phyloP scores from a whole-genome alignment of 225 moss, liverwort and hornwort genomes.

The Marchantia polymorpha region DNA sequence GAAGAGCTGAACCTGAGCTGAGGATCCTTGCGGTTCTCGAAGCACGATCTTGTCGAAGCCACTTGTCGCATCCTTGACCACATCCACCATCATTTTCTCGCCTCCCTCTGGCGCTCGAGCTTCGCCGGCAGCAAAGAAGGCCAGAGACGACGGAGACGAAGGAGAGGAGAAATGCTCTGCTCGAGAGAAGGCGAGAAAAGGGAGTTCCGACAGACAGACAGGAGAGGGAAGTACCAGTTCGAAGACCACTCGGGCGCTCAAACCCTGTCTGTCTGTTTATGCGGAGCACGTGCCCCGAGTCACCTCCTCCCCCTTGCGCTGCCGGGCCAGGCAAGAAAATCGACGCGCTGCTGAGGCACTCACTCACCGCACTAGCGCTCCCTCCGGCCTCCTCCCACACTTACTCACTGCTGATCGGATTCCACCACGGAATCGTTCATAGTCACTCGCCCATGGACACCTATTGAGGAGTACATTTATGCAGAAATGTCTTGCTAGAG shows the following conservation, averaged over 20 bases:
- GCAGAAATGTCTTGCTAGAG: background rate
- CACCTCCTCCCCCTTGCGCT: slow-evolving; percentile 2
- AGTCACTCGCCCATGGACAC: background rate
- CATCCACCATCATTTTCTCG: slow-evolving; percentile 27
- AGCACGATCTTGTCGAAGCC: slow-evolving; percentile 24
- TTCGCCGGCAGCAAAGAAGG: slow-evolving; percentile 11
- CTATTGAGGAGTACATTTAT: background rate
- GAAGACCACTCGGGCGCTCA: background rate
- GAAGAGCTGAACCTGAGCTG: slow-evolving; percentile 74
- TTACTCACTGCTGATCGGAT: background rate
- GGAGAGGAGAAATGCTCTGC: background rate
- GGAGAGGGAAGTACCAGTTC: background rate
- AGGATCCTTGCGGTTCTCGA: slow-evolving; percentile 42
- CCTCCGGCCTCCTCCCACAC: background rate
- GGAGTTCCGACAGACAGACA: slow-evolving; percentile 5
- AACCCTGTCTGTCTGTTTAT: slow-evolving; percentile 17
- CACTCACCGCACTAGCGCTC: background rate
- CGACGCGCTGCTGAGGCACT: background rate
- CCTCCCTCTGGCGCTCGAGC: slow-evolving; percentile 6
- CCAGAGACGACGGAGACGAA: background rate
- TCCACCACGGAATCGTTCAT: background rate
- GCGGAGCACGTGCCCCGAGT: slow-evolving; percentile 10
- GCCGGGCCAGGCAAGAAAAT: slow-evolving; percentile 5
- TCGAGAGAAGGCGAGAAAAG: background rate
- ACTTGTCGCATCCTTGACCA: slow-evolving; percentile 27